phyloP scores from a whole-genome alignment of 495 filamentous ascomycete species.

The Massariosphaeria phaeospora region DNA sequence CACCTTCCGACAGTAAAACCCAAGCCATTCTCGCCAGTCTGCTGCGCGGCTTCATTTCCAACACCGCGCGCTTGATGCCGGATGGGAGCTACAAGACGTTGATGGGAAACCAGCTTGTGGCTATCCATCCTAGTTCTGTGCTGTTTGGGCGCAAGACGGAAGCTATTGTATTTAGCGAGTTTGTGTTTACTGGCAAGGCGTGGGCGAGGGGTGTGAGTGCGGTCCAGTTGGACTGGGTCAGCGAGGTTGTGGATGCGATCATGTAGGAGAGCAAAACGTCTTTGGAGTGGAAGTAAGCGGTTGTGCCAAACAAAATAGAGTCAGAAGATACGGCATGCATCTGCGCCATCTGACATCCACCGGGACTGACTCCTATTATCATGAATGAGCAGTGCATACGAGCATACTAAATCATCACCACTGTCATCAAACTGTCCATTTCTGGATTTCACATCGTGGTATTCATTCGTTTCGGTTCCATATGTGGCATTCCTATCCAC shows the following conservation, averaged over 20 bases:
- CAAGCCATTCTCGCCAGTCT: constrained; percentile 70
- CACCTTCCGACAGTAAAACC: constrained; percentile 48
- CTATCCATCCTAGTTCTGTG: constrained; percentile 83
- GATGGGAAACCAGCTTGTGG: constrained; percentile 75
- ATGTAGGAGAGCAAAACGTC: constrained; percentile 9
- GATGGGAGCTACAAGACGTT: constrained; percentile 84
- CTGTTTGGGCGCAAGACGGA: constrained; percentile 83
- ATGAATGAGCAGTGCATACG: no score
- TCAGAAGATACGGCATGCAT: no score
- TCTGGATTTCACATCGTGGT: no score
- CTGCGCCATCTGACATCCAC: no score
- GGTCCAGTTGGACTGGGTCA: constrained; percentile 83
- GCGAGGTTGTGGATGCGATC: constrained; percentile 53
- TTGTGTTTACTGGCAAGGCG: constrained; percentile 87
- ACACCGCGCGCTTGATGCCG: constrained; percentile 75
- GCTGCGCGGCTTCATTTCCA: constrained; percentile 70
- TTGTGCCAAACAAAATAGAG: no score
- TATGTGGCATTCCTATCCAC: no score
- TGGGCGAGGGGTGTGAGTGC: constrained; percentile 86
- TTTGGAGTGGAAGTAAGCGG: no score
- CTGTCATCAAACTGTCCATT: no score
- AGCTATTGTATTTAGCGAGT: constrained; percentile 93
- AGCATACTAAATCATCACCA: no score
- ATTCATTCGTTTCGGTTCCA: no score
- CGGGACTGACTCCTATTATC: no score